These are phyloP conservation scores for Neurospora africana DNA, from an alignment of 495 filamentous ascomycete species.

Conservation along the genomic window DNA sequence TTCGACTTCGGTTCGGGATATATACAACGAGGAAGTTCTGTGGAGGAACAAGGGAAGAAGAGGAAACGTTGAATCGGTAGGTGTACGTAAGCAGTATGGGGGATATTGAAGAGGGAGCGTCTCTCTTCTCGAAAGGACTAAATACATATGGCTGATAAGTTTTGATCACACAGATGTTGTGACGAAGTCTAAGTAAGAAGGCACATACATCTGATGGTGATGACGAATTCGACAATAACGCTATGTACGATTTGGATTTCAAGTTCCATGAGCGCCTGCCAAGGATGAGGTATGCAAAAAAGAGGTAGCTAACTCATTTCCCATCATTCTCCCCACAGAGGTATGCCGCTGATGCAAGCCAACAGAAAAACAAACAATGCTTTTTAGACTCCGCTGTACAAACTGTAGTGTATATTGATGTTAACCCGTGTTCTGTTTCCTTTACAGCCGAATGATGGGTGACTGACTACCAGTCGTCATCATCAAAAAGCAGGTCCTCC, in stretches of 20 bases:
- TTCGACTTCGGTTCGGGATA: neutral
- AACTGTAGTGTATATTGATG: neutral
- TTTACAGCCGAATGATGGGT: neutral
- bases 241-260: neutral
- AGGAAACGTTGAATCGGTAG: neutral
- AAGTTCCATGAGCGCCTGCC: neutral
- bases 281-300: neutral
- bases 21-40: neutral
- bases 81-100: neutral
- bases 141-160: neutral
- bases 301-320: neutral
- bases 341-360: neutral
- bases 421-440: slow-evolving; percentile 9
- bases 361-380: neutral
- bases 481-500: slow-evolving; percentile 35
- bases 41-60: neutral
- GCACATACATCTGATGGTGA: neutral
- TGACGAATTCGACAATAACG: neutral
- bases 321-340: neutral
- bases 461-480: slow-evolving; percentile 18
- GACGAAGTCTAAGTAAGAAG: neutral
- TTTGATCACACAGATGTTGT: neutral
- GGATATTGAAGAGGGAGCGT: neutral
- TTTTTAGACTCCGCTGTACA: neutral
- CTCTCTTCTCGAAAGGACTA: neutral